Conservation (phyloP, 441 rosid genomes). For the Bocquillonia castaneifolia region DNA sequence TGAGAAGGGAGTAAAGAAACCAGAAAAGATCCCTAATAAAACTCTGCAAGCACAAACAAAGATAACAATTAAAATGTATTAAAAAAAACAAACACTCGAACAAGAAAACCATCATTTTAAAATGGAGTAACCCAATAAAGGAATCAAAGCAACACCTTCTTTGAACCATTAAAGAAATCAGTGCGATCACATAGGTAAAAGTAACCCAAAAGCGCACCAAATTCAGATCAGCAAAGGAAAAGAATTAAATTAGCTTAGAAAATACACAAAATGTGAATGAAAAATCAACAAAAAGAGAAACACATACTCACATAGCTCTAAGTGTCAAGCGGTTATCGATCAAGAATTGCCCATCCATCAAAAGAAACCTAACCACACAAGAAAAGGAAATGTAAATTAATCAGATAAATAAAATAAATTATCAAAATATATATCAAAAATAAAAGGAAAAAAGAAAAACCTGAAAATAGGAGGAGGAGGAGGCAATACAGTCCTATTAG, state of each 20-base stretch:
- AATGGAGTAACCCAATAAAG: background rate
- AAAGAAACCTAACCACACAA: constrained; percentile 52
- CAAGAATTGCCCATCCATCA: constrained; percentile 84
- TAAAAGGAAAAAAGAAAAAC: constrained; percentile 38
- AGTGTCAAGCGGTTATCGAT: constrained; percentile 74
- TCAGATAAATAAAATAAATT: background rate
- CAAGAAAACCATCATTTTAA: background rate
- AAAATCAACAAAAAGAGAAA: background rate
- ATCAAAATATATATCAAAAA: background rate
- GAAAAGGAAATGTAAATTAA: constrained; percentile 4
- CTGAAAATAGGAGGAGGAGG: constrained; percentile 62
- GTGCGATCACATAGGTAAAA: constrained; percentile 86
- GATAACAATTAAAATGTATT: constrained; percentile 18
- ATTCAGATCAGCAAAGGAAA: constrained; percentile 64
- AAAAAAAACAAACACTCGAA: background rate
- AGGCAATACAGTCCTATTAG: constrained; percentile 28
- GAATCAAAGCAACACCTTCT: constrained; percentile 48
- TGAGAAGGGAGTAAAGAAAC: constrained; percentile 89
- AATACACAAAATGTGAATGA: background rate
- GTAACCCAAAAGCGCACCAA: constrained; percentile 62
- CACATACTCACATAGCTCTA: constrained; percentile 68
- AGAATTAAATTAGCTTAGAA: background rate
- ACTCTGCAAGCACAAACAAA: constrained; percentile 48
- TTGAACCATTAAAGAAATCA: constrained; percentile 57
- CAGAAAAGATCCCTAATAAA: constrained; percentile 92